A percentile compares a stretch with the other conserved stretches of the same genome.
Evolutionary conservation across 441 rosid genomes (phyloP).

Genomic region (Pelargonium cotyledonis): DNA sequence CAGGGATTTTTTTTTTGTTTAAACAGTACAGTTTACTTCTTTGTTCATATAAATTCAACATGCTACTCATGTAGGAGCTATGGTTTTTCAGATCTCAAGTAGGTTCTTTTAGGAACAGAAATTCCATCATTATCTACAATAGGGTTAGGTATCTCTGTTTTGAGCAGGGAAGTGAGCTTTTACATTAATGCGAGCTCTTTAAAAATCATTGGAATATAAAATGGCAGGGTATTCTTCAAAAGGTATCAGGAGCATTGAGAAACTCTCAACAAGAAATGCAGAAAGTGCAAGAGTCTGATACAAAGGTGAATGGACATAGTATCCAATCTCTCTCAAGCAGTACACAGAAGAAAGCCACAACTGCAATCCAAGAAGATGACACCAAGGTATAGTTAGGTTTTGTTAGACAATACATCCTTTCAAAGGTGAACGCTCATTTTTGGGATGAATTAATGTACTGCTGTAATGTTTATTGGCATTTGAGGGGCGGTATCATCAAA

Average conservation of each 20-base stretch:
- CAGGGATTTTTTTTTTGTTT: constrained; percentile 2
- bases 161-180: background rate
- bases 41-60: constrained; percentile 1
- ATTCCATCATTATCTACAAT: background rate
- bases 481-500: background rate
- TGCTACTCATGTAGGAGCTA: background rate
- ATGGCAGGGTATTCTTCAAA: constrained; percentile 55
- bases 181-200: constrained; percentile 10
- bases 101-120: background rate
- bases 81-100: background rate
- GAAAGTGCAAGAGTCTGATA: constrained; percentile 35
- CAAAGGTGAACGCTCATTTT: background rate
- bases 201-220: constrained; percentile 1
- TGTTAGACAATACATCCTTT: background rate
- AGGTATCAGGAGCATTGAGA: constrained; percentile 48
- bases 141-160: background rate
- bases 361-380: constrained; percentile 34
- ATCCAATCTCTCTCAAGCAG: constrained; percentile 29
- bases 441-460: background rate
- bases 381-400: constrained; percentile 35
- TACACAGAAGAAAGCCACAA: constrained; percentile 29
- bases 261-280: constrained; percentile 38
- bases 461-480: background rate
- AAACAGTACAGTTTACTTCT: background rate
- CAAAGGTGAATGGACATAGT: constrained; percentile 30